Evolutionary conservation across 148 eudicot genomes (phyloP).

Genomic region (Arbutus unedo): DNA sequence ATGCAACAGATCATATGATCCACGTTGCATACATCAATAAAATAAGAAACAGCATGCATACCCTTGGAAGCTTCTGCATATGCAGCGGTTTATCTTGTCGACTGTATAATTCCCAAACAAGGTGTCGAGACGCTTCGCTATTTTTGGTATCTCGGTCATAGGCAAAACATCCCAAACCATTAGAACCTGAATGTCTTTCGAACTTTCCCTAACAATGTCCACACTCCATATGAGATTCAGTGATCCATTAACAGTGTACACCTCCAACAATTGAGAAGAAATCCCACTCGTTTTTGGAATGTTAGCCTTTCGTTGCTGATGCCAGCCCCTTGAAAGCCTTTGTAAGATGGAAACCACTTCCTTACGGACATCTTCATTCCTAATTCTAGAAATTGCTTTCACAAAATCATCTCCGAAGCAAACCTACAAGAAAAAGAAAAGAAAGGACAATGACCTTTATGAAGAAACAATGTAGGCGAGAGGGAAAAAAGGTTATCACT

Average conservation of each 20-base stretch:
- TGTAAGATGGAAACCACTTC: slow-evolving; percentile 27
- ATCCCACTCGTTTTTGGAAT: slow-evolving; percentile 3
- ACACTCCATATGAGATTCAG: slow-evolving; percentile 14
- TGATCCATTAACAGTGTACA: background rate
- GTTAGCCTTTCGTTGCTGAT: background rate
- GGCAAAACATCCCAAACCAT: slow-evolving; percentile 34
- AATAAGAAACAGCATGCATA: slow-evolving; percentile 9
- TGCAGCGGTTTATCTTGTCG: slow-evolving; percentile 26
- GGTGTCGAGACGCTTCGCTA: slow-evolving; percentile 18
- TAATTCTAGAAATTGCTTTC: slow-evolving; percentile 23
- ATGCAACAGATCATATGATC: background rate
- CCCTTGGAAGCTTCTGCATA: slow-evolving; percentile 31
- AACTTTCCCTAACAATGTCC: slow-evolving; percentile 21
- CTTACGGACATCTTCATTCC: slow-evolving; percentile 19
- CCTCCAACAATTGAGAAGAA: background rate
- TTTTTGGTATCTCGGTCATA: slow-evolving; percentile 13
- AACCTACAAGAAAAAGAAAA: slow-evolving; percentile 27
- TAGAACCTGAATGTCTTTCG: slow-evolving; percentile 29
- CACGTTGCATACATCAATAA: background rate
- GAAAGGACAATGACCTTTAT: background rate
- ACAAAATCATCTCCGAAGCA: slow-evolving; percentile 29
- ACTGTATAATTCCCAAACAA: slow-evolving; percentile 26
- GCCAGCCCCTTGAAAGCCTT: slow-evolving; percentile 31
- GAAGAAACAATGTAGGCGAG: background rate
- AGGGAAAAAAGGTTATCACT: background rate